Evolutionary conservation across 2,329 filamentous ascomycete genomes (phyloP), one percentile per base, ranked within the genome.

Genomic region (Akanthomyces uredinophilus): DNA sequence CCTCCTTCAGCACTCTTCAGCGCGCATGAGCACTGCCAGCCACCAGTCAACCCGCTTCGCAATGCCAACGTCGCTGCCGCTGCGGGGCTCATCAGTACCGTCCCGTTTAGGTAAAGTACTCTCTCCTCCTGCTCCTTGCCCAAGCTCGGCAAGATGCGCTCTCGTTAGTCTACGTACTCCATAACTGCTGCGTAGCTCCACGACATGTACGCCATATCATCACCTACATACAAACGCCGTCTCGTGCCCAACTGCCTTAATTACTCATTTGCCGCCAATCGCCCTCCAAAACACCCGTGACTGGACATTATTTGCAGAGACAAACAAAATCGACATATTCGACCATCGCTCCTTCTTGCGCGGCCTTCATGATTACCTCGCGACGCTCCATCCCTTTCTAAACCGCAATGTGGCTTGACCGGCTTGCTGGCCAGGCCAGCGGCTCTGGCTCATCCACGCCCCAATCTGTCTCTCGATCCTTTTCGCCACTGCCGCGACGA

Each of bases 391-490:
- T 47, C 50, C 50, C 49, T 27, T 54, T 54, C 58, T 61, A 61
- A 47, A 53, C 64, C 70, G 76, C 69, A 69, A 96, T 96, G 91
- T 96, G 92, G 92, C 86, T 96, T 72, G 92, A 96, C 79, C 89
- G 92, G 73, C 86, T 96, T 67, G 88, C 89, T 66, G 87, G 83
- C 69, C 87, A 89, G 74, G 83, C 87, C 62, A 86, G 66, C 66
- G 84, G 73, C 79, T 85, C 75, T 64, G 78, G 76, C 66, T 80
- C 84, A 62, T 82, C 84, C 65, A 85, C 86, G 63, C 84, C 86
- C 64, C 80, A 86, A 70, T 78, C 86, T 64, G 81, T 82, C 64
- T 87, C 83, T 72, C 86, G 91, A 72, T 80, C 88, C 55, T 89
- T 86, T 71, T 92, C 91, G 65, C 89, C 91, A 53, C 82, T 87